Conservation (phyloP, 148 eudicot genomes). For the Silene conica region DNA sequence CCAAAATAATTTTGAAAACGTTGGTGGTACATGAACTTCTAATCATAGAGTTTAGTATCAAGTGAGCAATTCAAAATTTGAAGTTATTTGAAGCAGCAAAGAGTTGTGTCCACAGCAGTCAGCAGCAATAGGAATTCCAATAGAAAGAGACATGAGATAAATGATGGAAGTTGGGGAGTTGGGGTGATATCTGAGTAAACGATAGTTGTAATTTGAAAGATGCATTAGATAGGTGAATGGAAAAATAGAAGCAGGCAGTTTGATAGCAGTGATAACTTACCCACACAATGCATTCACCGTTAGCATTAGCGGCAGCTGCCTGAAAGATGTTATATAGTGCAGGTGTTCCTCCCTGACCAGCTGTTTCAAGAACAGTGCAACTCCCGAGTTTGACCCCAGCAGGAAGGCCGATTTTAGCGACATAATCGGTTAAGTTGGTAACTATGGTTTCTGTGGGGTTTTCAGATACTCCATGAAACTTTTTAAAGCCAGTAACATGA, state of each 20-base stretch:
- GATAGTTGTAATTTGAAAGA: too few relatives aligned
- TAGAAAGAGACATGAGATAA: too few relatives aligned
- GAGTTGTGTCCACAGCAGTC: too few relatives aligned
- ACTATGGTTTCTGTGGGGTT: constrained; percentile 71
- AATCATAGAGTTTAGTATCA: neutral
- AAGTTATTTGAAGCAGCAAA: neutral
- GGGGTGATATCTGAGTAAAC: too few relatives aligned
- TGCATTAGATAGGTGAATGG: too few relatives aligned
- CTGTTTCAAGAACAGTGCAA: constrained; percentile 65
- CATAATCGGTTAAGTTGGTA: constrained; percentile 40
- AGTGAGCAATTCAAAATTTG: neutral
- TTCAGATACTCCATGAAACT: constrained; percentile 62
- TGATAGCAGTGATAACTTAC: constrained; percentile 6
- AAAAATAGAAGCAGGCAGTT: constrained; percentile 1
- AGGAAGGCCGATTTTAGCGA: constrained; percentile 42
- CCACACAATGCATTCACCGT: constrained; percentile 10
- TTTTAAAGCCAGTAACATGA: constrained; percentile 77
- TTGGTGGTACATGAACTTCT: neutral
- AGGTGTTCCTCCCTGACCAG: constrained; percentile 67
- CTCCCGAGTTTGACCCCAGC: constrained; percentile 48
- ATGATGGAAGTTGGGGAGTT: too few relatives aligned
- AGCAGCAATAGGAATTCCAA: too few relatives aligned
- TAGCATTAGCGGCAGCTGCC: constrained; percentile 26
- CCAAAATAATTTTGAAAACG: neutral
- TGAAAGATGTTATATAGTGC: constrained; percentile 44